Evolutionary conservation across 2,329 filamentous ascomycete species (phyloP).

Genomic region (Bisporella sp.): DNA sequence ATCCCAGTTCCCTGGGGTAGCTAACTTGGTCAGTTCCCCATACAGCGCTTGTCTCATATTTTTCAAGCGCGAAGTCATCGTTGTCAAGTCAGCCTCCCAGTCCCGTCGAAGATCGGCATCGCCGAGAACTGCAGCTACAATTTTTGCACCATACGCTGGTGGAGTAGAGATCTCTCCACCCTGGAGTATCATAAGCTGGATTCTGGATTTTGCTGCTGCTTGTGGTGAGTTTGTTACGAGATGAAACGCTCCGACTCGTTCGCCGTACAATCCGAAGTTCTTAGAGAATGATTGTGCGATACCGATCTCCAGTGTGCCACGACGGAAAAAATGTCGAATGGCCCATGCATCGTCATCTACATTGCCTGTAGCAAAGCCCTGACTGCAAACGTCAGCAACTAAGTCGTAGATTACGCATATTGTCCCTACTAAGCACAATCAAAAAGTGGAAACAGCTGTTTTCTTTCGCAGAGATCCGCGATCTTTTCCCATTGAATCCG

Average conservation of each 20-base stretch:
- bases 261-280: background rate
- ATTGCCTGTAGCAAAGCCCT: conserved; percentile 25
- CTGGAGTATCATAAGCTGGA: background rate
- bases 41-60: background rate
- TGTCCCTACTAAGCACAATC: conserved; percentile 24
- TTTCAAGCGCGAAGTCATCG: background rate
- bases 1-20: background rate
- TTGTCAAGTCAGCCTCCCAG: background rate
- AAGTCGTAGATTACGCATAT: background rate
- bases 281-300: background rate
- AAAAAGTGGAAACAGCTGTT: conserved; percentile 25
- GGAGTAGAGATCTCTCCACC: background rate
- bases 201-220: background rate
- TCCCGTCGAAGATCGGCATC: background rate
- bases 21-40: background rate
- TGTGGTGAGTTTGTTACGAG: background rate
- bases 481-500: conserved; percentile 26
- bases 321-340: conserved; percentile 22
- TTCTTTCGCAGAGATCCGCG: conserved; percentile 14
- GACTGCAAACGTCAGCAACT: background rate
- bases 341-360: conserved; percentile 28
- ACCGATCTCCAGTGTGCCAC: background rate
- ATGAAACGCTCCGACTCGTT: background rate
- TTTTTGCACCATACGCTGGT: background rate
- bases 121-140: background rate